These are phyloP conservation scores for Rosa persica DNA, from an alignment of 306 rosid genomes.

Conservation along the genomic window DNA sequence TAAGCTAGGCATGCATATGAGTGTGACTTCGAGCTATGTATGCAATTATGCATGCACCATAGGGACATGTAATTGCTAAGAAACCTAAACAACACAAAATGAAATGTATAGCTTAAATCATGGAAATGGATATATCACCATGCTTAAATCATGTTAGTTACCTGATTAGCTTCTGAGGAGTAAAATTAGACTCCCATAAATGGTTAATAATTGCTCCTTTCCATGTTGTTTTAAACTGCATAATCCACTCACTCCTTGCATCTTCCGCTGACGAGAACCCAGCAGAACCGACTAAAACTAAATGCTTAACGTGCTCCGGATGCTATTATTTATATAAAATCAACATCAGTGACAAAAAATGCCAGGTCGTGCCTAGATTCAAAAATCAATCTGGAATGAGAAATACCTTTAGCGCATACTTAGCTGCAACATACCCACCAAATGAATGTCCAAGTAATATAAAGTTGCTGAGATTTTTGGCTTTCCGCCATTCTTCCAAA, in stretches of 20 bases:
- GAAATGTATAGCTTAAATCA: neutral
- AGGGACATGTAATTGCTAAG: neutral
- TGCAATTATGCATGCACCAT: neutral
- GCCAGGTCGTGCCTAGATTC: constrained; percentile 11
- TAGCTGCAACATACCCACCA: constrained; percentile 96
- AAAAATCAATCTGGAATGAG: constrained; percentile 24
- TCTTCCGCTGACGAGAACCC: constrained; percentile 71
- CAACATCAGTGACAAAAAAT: constrained; percentile 26
- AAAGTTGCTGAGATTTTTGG: constrained; percentile 83
- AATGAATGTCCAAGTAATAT: constrained; percentile 92
- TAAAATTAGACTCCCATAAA: constrained; percentile 96
- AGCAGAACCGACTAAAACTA: constrained; percentile 88
- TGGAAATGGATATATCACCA: neutral
- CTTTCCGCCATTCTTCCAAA: constrained; percentile 96
- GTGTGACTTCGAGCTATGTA: neutral
- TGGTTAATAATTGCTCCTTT: constrained; percentile 79
- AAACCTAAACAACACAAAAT: neutral
- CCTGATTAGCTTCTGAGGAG: constrained; percentile 83
- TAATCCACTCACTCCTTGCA: constrained; percentile 51
- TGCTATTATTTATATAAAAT: constrained; percentile 52
- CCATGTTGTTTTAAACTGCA: constrained; percentile 76
- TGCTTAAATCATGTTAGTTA: constrained; percentile 16
- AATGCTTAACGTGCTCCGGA: constrained; percentile 89
- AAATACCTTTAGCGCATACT: constrained; percentile 85
- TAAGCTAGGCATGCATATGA: neutral